Conservation (phyloP, 805 yeast genomes). For the Candida orba region DNA sequence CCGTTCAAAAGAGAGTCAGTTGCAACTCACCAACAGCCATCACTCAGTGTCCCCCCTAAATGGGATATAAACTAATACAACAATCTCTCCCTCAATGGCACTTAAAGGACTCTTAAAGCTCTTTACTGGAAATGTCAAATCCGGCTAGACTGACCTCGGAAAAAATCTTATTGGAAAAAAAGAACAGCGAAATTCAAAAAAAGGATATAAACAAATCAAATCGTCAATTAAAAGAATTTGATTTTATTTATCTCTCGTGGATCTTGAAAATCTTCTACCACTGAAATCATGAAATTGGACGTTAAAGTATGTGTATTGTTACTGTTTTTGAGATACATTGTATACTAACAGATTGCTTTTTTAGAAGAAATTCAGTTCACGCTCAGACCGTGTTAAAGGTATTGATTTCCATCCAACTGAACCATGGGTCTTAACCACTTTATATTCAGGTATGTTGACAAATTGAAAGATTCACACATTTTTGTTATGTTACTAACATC, state of each 20-base stretch:
- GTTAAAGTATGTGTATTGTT: conserved; percentile 16
- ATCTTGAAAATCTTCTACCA: background rate
- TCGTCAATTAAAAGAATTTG: background rate
- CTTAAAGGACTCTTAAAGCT: too few species aligned
- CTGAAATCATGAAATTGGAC: conserved; percentile 19
- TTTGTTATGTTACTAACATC: too few species aligned
- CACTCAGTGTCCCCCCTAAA: too few species aligned
- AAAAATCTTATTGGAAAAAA: background rate
- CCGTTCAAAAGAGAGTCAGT: too few species aligned
- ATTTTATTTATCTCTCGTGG: background rate
- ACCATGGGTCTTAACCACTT: conserved; percentile 93
- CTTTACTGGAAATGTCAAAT: too few species aligned
- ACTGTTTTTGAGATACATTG: background rate
- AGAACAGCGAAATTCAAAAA: conserved; percentile 4
- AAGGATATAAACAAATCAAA: conserved; percentile 2
- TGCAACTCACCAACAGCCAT: too few species aligned
- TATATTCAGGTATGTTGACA: conserved; percentile 63
- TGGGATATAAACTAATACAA: too few species aligned
- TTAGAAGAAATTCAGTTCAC: conserved; percentile 76
- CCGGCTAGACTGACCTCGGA: too few species aligned
- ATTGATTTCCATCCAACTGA: conserved; percentile 97
- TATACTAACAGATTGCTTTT: background rate
- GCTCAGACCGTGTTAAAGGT: conserved; percentile 96
- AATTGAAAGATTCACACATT: background rate
- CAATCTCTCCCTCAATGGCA: too few species aligned